These are phyloP conservation scores for Paraglomus brasilianum DNA, from an alignment of 192 early-diverging fungal genomes.

Conservation along the genomic window DNA sequence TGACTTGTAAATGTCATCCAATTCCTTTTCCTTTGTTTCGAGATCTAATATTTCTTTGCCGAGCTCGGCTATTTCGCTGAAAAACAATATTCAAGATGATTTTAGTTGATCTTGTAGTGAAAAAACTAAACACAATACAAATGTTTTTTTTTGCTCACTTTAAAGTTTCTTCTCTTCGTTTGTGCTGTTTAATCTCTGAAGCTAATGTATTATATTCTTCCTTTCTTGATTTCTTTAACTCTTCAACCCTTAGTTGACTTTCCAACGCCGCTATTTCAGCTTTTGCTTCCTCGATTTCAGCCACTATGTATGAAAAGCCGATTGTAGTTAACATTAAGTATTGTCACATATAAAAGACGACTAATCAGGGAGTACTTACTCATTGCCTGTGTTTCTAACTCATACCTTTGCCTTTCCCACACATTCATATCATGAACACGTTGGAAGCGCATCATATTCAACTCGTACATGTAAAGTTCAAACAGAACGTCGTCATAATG, in stretches of 20 bases:
- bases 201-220: constrained; percentile 59
- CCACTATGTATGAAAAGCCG: constrained; percentile 24
- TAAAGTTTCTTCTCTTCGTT: constrained; percentile 32
- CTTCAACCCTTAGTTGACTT: constrained; percentile 43
- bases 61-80: background rate
- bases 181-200: constrained; percentile 43
- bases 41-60: background rate
- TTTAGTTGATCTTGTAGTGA: background rate
- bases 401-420: constrained; percentile 48
- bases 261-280: constrained; percentile 47
- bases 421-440: constrained; percentile 54
- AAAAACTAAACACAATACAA: background rate
- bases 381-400: constrained; percentile 34
- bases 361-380: constrained; percentile 30
- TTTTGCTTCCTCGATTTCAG: constrained; percentile 37
- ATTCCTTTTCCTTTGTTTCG: background rate
- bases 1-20: background rate
- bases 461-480: constrained; percentile 47
- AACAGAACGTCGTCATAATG: constrained; percentile 40
- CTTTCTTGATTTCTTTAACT: constrained; percentile 46
- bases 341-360: too few species aligned
- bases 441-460: constrained; percentile 46
- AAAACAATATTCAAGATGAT: background rate
- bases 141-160: constrained; percentile 31
- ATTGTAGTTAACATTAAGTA: background rate